These are phyloP conservation scores for Hordeum vulgare DNA, from an alignment of 176 grass and related monocot genomes.

Conservation along the genomic window DNA sequence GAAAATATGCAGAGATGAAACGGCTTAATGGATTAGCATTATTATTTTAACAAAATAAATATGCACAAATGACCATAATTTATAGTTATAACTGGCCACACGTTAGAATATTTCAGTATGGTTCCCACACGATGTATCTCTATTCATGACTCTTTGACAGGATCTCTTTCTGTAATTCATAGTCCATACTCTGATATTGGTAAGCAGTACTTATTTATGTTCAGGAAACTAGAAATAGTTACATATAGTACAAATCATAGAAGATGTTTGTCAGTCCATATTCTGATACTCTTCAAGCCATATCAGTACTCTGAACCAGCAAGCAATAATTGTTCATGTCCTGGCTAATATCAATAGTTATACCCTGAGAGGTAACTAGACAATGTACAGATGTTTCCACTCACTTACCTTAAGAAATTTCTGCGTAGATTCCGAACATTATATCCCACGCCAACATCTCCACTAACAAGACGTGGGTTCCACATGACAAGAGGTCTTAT, in stretches of 20 bases:
- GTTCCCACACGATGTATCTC: not conserved
- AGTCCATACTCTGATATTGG: not conserved
- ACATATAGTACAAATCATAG: not conserved
- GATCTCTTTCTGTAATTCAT: not conserved
- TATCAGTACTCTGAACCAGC: not conserved
- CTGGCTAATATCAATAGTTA: not conserved
- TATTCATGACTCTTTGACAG: not conserved
- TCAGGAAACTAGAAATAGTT: not conserved
- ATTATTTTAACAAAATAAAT: not conserved
- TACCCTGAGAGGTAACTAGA: not conserved
- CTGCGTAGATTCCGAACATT: constrained; percentile 84
- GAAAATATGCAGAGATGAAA: not conserved
- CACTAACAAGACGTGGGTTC: constrained; percentile 94
- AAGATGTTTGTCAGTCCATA: not conserved
- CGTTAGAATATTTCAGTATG: not conserved
- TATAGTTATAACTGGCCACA: not conserved
- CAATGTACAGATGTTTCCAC: not conserved
- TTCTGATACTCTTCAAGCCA: not conserved
- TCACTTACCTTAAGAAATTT: constrained; percentile 73
- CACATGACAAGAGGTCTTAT: constrained; percentile 93
- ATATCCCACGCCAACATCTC: constrained; percentile 93
- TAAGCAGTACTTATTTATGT: not conserved
- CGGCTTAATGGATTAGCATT: not conserved
- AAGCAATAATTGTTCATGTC: not conserved
- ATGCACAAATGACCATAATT: not conserved